Evolutionary conservation across 139 green algal genomes (phyloP).

Genomic region (Parachlorella kessleri): DNA sequence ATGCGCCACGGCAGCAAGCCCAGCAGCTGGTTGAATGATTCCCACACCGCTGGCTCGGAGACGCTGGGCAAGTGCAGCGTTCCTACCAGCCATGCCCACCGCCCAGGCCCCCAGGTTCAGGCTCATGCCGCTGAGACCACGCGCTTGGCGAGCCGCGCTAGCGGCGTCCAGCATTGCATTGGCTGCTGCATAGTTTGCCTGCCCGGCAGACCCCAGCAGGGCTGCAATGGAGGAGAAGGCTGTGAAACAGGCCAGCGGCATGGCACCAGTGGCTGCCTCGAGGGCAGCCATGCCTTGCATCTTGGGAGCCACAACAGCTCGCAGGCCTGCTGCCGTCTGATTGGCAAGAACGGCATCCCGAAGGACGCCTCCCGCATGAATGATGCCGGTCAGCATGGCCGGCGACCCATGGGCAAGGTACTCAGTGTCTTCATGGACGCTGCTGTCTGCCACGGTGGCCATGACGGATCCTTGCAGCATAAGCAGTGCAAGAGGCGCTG

Average conservation of each 20-base stretch:
- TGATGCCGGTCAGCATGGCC: slow-evolving; percentile 14
- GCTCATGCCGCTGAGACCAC: slow-evolving; percentile 11
- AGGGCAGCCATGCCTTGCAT: slow-evolving; percentile 10
- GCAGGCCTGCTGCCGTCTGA: slow-evolving; percentile 23
- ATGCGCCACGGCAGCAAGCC: no score
- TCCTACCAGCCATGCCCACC: slow-evolving; percentile 37
- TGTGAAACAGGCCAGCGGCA: slow-evolving; percentile 14
- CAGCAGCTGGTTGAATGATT: no score
- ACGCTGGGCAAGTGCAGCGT: slow-evolving; percentile 46
- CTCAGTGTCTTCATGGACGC: no score
- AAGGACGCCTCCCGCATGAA: slow-evolving; percentile 50
- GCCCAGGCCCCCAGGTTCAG: slow-evolving; percentile 54
- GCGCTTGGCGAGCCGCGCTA: not conserved
- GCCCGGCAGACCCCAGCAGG: slow-evolving; percentile 45
- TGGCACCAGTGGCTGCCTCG: not conserved
- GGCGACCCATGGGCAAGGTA: no score
- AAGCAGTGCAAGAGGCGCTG: no score
- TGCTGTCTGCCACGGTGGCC: no score
- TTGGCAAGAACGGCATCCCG: slow-evolving; percentile 30
- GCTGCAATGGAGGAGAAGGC: slow-evolving; percentile 49
- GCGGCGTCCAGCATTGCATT: slow-evolving; percentile 48
- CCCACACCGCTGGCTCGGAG: no score
- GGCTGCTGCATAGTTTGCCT: slow-evolving; percentile 51
- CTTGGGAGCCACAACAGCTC: slow-evolving; percentile 42
- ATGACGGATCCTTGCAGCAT: no score